These are phyloP conservation scores for Ganoderma lucidum DNA, from an alignment of 1,284 basidiomycete species.

Conservation along the genomic window DNA sequence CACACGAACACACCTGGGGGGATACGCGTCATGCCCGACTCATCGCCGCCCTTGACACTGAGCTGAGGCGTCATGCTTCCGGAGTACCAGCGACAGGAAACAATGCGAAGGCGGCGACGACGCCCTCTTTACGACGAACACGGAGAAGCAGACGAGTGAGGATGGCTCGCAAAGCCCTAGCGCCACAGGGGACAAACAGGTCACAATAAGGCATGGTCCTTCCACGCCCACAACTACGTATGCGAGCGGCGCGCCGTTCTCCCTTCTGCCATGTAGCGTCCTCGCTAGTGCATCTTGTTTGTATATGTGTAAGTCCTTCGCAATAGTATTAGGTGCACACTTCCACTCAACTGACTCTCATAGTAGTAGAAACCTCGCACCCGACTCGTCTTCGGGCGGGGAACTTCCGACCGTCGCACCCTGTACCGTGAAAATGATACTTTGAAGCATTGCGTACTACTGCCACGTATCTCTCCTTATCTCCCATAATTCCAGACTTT, in stretches of 20 bases:
- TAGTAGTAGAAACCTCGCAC: neutral
- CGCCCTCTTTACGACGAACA: slow-evolving; percentile 7
- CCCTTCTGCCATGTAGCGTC: too few species aligned
- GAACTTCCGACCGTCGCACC: too few species aligned
- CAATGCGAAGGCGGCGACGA: slow-evolving; percentile 10
- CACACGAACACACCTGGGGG: slow-evolving; percentile 72
- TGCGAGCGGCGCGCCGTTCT: neutral
- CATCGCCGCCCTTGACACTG: slow-evolving; percentile 76
- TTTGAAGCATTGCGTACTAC: too few species aligned
- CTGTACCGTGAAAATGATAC: too few species aligned
- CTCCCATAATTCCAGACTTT: too few species aligned
- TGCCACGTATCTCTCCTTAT: too few species aligned
- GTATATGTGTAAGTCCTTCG: too few species aligned
- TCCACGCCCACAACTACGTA: neutral
- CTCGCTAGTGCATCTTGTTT: too few species aligned
- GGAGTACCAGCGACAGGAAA: neutral
- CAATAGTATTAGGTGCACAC: too few species aligned
- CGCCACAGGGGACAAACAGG: neutral
- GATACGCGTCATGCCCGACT: slow-evolving; percentile 87
- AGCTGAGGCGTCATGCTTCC: slow-evolving; percentile 66
- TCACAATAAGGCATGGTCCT: neutral
- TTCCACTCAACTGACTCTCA: too few species aligned
- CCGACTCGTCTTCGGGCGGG: too few species aligned
- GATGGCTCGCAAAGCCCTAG: neutral
- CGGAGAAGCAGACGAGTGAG: slow-evolving; percentile 11